These are phyloP conservation scores for Penicillium brasilianum DNA, from an alignment of 2,329 filamentous ascomycete species.

Conservation along the genomic window DNA sequence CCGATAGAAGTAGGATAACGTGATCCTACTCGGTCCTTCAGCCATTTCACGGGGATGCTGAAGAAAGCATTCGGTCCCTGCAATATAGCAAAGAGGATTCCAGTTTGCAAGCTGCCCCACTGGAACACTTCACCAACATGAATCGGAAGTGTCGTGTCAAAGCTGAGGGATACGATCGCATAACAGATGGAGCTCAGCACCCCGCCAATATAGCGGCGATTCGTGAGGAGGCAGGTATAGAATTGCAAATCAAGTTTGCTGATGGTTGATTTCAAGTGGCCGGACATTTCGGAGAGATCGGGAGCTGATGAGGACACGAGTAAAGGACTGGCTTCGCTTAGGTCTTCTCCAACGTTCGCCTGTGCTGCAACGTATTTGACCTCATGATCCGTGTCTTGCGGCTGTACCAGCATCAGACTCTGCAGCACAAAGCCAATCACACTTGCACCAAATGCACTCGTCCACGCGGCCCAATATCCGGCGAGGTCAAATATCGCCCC, in stretches of 20 bases:
- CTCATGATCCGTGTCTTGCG: background rate
- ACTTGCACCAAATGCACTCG: conserved; percentile 33
- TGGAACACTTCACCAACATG: conserved; percentile 59
- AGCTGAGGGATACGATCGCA: conserved; percentile 58
- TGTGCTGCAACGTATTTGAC: background rate
- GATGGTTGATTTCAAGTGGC: background rate
- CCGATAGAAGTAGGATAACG: conserved; percentile 33
- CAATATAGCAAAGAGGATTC: conserved; percentile 62
- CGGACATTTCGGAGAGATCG: background rate
- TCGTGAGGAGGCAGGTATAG: conserved; percentile 1
- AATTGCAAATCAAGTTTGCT: background rate
- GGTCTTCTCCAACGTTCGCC: background rate
- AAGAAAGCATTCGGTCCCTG: conserved; percentile 63
- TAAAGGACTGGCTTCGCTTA: background rate
- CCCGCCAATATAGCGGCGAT: conserved; percentile 49
- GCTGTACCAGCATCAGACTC: conserved; percentile 32
- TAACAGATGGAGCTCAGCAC: conserved; percentile 48
- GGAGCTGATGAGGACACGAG: background rate
- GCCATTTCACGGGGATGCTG: conserved; percentile 61
- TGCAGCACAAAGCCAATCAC: conserved; percentile 37
- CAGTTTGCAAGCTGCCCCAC: conserved; percentile 61
- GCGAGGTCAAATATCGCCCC: conserved; percentile 35
- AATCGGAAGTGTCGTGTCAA: conserved; percentile 62
- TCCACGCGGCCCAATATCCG: conserved; percentile 40
- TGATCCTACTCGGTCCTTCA: conserved; percentile 38